phyloP scores from a whole-genome alignment of 2,329 filamentous ascomycete species.

The Aulographum hederae region DNA sequence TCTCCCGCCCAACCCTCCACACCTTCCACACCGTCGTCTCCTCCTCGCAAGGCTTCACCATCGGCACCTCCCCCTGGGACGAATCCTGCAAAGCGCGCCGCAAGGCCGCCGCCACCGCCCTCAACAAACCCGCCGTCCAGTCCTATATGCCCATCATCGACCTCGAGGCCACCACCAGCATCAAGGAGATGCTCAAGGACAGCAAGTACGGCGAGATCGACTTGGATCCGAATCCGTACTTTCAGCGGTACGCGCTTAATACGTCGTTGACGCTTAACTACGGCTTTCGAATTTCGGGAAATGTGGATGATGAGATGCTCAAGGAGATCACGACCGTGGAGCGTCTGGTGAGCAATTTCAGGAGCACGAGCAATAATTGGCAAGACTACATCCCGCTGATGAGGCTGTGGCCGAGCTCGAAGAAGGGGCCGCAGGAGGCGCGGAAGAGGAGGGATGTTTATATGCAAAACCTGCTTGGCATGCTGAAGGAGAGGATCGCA shows the following conservation, averaged over 20 bases:
- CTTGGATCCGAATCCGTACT: slow-evolving; percentile 54
- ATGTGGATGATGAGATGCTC: slow-evolving; percentile 47
- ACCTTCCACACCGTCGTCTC: slow-evolving; percentile 70
- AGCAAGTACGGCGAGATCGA: slow-evolving; percentile 42
- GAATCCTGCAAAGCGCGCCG: slow-evolving; percentile 60
- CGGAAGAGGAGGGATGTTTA: slow-evolving; percentile 51
- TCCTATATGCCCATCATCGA: slow-evolving; percentile 72
- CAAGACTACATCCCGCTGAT: slow-evolving; percentile 69
- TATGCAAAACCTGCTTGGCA: slow-evolving; percentile 38
- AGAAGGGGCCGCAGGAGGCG: slow-evolving; percentile 44
- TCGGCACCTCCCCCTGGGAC: slow-evolving; percentile 71
- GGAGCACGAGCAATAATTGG: slow-evolving; percentile 68
- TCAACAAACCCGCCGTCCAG: slow-evolving; percentile 59
- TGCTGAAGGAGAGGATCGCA: slow-evolving; percentile 41
- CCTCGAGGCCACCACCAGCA: slow-evolving; percentile 52
- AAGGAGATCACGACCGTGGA: slow-evolving; percentile 62
- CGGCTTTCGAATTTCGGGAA: slow-evolving; percentile 55
- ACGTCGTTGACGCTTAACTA: slow-evolving; percentile 65
- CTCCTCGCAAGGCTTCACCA: slow-evolving; percentile 60
- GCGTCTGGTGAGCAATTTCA: slow-evolving; percentile 55
- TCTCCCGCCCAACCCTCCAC: slow-evolving; percentile 60
- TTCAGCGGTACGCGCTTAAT: slow-evolving; percentile 60
- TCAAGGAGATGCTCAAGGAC: slow-evolving; percentile 53
- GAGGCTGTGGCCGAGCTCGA: slow-evolving; percentile 43
- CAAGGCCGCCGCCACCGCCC: slow-evolving; percentile 60